These are phyloP conservation scores for Populus tomentosa DNA, from an alignment of 441 rosid species.

Conservation along the genomic window DNA sequence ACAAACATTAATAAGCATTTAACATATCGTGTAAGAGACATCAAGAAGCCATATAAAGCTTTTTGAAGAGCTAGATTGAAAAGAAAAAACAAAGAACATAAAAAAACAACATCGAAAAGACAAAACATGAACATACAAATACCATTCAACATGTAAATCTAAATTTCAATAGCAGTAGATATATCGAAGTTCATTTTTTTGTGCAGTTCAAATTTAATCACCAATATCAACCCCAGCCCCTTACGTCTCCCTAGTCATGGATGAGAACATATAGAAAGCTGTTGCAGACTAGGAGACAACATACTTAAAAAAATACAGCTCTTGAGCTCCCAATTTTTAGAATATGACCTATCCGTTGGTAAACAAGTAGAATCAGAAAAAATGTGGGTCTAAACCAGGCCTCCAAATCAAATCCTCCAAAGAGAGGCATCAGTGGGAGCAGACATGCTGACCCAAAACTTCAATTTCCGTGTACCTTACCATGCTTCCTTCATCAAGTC, in stretches of 20 bases:
- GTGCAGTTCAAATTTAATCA: not conserved
- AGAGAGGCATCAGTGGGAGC: conserved; percentile 38
- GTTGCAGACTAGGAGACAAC: too few relatives aligned
- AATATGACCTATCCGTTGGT: not conserved
- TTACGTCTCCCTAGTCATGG: not conserved
- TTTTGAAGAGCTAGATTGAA: too few relatives aligned
- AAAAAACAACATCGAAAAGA: too few relatives aligned
- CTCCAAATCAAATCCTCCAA: conserved; percentile 37
- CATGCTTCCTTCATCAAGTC: conserved; percentile 41
- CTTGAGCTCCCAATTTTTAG: not conserved
- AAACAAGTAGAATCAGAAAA: not conserved
- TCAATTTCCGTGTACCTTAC: conserved; percentile 54
- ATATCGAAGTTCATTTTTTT: not conserved
- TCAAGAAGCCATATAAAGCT: not conserved
- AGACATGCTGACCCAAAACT: conserved; percentile 46
- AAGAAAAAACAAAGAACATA: too few relatives aligned
- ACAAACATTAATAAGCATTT: not conserved
- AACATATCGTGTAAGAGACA: not conserved
- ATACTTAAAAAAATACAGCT: not conserved
- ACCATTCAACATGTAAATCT: not conserved
- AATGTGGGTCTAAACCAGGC: conserved; percentile 45
- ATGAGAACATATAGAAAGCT: too few relatives aligned
- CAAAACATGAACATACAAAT: not conserved
- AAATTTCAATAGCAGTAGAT: not conserved
- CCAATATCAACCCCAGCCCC: not conserved